Conservation (phyloP, 2,329 filamentous ascomycete genomes). For the Talaromyces sp. region DNA sequence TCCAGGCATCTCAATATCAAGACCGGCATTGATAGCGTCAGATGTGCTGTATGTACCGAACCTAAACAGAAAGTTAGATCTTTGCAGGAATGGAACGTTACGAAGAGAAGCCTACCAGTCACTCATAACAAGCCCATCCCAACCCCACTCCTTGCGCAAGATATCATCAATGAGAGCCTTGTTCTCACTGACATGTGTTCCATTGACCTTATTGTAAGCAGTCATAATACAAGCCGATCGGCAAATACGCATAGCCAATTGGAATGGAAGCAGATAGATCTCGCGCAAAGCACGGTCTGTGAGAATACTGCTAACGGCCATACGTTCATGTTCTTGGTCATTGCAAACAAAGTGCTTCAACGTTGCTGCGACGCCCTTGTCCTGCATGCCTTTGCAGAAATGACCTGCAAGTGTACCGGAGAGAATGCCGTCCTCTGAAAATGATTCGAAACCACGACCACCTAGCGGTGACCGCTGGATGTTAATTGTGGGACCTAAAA, state of each 20-base stretch:
- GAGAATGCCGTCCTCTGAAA: conserved; percentile 78
- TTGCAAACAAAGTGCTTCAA: conserved; percentile 67
- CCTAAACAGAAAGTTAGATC: conserved; percentile 27
- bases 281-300: conserved; percentile 61
- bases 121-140: conserved; percentile 51
- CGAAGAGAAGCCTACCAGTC: conserved; percentile 41
- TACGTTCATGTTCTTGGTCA: conserved; percentile 50
- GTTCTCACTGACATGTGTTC: conserved; percentile 50
- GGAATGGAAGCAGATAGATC: conserved; percentile 66
- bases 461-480: conserved; percentile 80
- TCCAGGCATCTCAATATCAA: conserved; percentile 54
- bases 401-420: conserved; percentile 73
- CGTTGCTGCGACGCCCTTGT: conserved; percentile 72
- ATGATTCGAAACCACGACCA: conserved; percentile 85
- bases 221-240: conserved; percentile 62
- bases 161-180: conserved; percentile 46
- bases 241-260: conserved; percentile 60
- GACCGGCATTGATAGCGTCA: conserved; percentile 48
- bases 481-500: conserved; percentile 77
- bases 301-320: conserved; percentile 47
- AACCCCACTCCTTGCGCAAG: conserved; percentile 51
- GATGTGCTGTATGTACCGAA: conserved; percentile 51
- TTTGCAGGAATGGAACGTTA: neutral
- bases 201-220: conserved; percentile 61
- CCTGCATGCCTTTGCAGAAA: conserved; percentile 73